A percentile compares a stretch with the other conserved stretches of the same genome.
Conservation (phyloP, 208 protist genomes). For the Leishmania guyanensis region DNA sequence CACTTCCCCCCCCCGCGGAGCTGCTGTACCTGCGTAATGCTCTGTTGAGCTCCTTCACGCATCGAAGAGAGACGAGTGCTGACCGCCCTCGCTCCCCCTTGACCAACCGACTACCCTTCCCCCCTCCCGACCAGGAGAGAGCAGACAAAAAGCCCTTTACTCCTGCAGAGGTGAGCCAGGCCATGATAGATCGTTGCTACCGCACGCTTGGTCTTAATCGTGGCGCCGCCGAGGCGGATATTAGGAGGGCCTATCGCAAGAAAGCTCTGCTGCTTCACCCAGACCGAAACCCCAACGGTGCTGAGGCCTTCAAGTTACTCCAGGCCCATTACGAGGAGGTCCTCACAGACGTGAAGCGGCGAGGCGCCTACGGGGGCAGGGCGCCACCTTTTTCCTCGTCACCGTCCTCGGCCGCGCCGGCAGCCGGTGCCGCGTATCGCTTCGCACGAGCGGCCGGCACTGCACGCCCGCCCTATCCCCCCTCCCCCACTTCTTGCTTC, state of each 20-base stretch:
- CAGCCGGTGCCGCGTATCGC: slow-evolving; percentile 25
- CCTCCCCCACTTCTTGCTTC: slow-evolving; percentile 37
- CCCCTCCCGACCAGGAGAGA: background rate
- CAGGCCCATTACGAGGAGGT: slow-evolving; percentile 95
- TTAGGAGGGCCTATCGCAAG: slow-evolving; percentile 93
- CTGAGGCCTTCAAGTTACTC: slow-evolving; percentile 88
- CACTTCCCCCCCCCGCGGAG: background rate
- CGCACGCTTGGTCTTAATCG: slow-evolving; percentile 68
- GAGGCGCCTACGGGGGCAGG: slow-evolving; percentile 29
- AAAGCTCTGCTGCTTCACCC: slow-evolving; percentile 94
- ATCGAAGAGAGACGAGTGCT: background rate
- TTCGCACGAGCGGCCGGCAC: slow-evolving; percentile 31
- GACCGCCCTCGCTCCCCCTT: background rate
- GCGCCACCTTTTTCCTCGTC: background rate
- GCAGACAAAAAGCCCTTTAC: background rate
- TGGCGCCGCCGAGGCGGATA: slow-evolving; percentile 71
- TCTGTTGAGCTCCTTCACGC: background rate
- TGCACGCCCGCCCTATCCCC: background rate
- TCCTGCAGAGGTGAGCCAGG: background rate
- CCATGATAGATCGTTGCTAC: slow-evolving; percentile 35
- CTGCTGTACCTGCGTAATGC: background rate
- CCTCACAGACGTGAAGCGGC: slow-evolving; percentile 57
- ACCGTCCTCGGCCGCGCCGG: background rate
- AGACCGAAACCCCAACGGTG: slow-evolving; percentile 88
- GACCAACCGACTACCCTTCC: too few species aligned